phyloP scores from a whole-genome alignment of 805 yeast species.

The Yamadazyma sp. region DNA sequence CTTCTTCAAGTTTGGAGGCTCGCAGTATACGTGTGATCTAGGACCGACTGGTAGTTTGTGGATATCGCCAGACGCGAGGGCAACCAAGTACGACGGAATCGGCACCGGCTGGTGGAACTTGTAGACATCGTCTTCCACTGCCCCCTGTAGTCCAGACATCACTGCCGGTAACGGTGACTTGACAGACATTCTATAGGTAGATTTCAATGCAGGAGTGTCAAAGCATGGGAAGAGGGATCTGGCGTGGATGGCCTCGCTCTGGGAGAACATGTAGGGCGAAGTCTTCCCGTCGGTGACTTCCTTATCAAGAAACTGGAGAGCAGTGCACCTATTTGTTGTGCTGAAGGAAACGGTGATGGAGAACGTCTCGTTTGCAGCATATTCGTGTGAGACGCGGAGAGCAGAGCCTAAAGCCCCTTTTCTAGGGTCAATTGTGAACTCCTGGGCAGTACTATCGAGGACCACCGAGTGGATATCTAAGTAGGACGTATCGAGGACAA shows the following conservation, averaged over 20 bases:
- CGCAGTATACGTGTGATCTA: constrained; percentile 78
- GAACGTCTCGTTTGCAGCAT: constrained; percentile 13
- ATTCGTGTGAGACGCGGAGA: constrained; percentile 33
- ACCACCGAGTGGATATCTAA: constrained; percentile 46
- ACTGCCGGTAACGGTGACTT: constrained; percentile 67
- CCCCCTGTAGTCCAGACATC: constrained; percentile 63
- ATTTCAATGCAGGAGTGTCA: constrained; percentile 85
- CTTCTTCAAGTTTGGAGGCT: constrained; percentile 63
- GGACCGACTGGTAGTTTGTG: constrained; percentile 73
- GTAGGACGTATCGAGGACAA: constrained; percentile 70
- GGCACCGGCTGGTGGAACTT: constrained; percentile 72
- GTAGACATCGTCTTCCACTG: constrained; percentile 16
- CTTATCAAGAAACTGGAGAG: constrained; percentile 80
- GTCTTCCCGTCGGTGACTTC: constrained; percentile 71
- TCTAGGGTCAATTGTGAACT: constrained; percentile 39
- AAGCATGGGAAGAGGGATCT: constrained; percentile 85
- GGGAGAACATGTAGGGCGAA: constrained; percentile 76
- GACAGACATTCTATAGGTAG: constrained; percentile 58
- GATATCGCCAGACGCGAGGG: constrained; percentile 83
- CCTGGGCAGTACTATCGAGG: constrained; percentile 35
- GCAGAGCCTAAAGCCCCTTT: constrained; percentile 62
- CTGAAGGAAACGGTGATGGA: constrained; percentile 50
- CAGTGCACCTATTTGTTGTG: constrained; percentile 77
- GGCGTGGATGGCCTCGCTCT: constrained; percentile 90
- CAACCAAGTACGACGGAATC: constrained; percentile 80